These are phyloP conservation scores for Abrus pulchellus DNA, from an alignment of 306 rosid species.

Conservation along the genomic window DNA sequence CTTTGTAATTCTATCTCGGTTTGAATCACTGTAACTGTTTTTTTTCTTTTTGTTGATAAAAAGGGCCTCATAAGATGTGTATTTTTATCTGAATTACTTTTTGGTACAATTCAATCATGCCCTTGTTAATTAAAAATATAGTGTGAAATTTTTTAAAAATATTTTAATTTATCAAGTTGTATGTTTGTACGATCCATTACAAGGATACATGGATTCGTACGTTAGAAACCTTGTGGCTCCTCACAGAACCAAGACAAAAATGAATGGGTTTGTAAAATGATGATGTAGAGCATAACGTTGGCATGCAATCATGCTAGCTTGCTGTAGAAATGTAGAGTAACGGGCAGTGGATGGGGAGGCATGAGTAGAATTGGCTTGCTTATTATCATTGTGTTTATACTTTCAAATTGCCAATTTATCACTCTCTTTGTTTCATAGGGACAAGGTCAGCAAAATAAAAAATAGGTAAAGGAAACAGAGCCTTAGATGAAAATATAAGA, in stretches of 20 bases:
- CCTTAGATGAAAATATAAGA: no score
- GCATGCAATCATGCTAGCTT: slow-evolving; percentile 37
- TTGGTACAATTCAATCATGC: no score
- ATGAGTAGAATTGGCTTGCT: slow-evolving; percentile 36
- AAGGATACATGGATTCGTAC: not conserved
- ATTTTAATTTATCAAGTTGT: no score
- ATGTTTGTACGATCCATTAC: no score
- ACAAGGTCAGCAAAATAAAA: not conserved
- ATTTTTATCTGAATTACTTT: no score
- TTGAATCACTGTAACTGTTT: no score
- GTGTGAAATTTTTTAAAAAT: no score
- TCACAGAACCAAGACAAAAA: not conserved
- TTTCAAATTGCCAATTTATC: not conserved
- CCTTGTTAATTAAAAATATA: no score
- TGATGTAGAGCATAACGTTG: slow-evolving; percentile 49
- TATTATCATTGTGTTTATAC: slow-evolving; percentile 48
- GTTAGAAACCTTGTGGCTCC: not conserved
- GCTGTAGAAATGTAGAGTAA: not conserved
- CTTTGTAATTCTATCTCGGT: no score
- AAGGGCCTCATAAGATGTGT: no score
- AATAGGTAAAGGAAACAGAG: no score
- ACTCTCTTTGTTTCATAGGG: not conserved
- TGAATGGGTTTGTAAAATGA: slow-evolving; percentile 39
- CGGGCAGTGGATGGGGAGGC: not conserved
- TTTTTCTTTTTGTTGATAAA: no score